Percentiles rank a stretch among this genome's conserved stretches.
Evolutionary conservation across 2,329 filamentous ascomycete species (phyloP).

Genomic region (Nemania diffusa): DNA sequence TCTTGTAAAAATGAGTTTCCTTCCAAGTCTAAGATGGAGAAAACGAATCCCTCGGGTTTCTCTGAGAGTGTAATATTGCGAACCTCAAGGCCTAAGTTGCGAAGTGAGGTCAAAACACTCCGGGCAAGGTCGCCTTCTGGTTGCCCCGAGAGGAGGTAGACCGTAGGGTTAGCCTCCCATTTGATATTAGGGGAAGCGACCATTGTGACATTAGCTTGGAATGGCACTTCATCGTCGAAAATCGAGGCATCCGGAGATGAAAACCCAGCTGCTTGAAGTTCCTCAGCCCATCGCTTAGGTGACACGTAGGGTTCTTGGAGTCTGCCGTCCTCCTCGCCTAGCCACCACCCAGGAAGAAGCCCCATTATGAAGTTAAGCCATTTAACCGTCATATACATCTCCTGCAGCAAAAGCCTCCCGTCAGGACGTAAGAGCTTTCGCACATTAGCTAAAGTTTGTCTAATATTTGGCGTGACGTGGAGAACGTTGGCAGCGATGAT

Average conservation of each 20-base stretch:
- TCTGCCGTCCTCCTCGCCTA: constrained; percentile 33
- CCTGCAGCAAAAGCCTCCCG: constrained; percentile 40
- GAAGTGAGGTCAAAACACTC: constrained; percentile 1
- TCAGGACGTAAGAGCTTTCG: constrained; percentile 39
- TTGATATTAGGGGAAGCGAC: constrained; percentile 11
- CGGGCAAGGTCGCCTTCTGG: constrained; percentile 16
- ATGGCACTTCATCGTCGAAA: constrained; percentile 18
- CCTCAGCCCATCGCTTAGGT: constrained; percentile 31
- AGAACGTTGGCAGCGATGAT: constrained; percentile 41
- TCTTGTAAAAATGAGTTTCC: constrained; percentile 23
- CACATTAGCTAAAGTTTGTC: constrained; percentile 37
- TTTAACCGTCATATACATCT: constrained; percentile 27
- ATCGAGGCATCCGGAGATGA: neutral
- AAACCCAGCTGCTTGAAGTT: constrained; percentile 32
- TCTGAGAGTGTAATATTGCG: constrained; percentile 12
- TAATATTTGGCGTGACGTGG: constrained; percentile 15
- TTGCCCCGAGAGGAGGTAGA: constrained; percentile 20
- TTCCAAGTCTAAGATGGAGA: constrained; percentile 31
- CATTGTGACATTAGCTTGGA: constrained; percentile 28
- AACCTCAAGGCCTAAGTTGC: constrained; percentile 4
- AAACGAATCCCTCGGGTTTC: constrained; percentile 14
- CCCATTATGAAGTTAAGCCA: constrained; percentile 36
- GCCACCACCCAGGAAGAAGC: constrained; percentile 39
- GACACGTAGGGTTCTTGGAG: constrained; percentile 32
- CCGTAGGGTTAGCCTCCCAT: neutral